Base-by-base conservation (phyloP, 441 rosid species). In the Omphalea diandra region DNA sequence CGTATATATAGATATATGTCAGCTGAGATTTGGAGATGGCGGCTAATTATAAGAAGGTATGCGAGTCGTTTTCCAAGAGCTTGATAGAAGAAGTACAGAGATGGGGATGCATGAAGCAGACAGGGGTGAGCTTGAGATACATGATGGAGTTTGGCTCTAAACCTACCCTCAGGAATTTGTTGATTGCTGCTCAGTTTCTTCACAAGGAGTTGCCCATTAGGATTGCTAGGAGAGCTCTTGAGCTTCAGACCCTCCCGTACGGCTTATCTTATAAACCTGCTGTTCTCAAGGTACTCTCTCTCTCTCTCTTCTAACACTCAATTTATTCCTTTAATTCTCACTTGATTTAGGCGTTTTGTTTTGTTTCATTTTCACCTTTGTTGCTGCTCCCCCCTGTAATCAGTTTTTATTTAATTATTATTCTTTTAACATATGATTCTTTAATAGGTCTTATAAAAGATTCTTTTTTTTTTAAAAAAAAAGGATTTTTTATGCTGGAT, bases 81-180 rank as follows among this genome's bases (percentile, higher is more conserved):
- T 64, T 92, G 77, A 79, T 87, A 55, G 90, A 86, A 72, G 98
- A 94, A 69, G 90, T 89, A 22, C 88, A 78, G 35, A 75, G 82
- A 65, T 90, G 97, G 97, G 94, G 98, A 3, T 73, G 92, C 85
- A 86, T 89, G 98, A 94, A 89, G 82, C 99, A 82, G 78, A 92
- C 91, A 0, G 98, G 99, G 35, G 98, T 94, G 5, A 90, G 96
- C 69, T 79, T 92, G 65, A 81, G 94, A 80, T 90, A 92, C 76
- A 94, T 92, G 99, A 88, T 94, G 98, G 94, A 94, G 62, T 94
- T 94, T 64, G 98, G 98, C 32, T 87, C 93, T 17, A 75, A 36
- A 17, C 96, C 98, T 7, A 86, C 88, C 1, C 80, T 80, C 35
- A 83, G 74, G 22, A 94, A 88, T 68, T 77, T 94, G 71, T 65